Evolutionary conservation across 768 basidiomycete genomes (phyloP).

Genomic region (Boletus subcaerulescens): DNA sequence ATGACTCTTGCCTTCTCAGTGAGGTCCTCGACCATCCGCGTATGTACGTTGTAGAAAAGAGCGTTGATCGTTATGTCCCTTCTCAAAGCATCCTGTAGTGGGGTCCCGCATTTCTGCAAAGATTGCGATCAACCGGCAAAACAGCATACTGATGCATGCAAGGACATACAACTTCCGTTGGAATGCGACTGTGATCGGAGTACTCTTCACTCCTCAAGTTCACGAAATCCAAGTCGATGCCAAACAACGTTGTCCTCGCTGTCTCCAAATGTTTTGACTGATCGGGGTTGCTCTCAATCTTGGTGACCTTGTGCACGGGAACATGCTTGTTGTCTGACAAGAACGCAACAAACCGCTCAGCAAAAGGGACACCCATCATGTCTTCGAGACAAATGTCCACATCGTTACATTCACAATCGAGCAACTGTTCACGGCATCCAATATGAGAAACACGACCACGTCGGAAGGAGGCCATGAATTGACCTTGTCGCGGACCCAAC

Average conservation of each 20-base stretch:
- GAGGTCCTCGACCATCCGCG: slow-evolving; percentile 79
- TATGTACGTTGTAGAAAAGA: slow-evolving; percentile 94
- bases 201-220: slow-evolving; percentile 94
- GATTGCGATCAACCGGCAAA: neutral
- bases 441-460: slow-evolving; percentile 12
- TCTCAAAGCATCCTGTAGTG: slow-evolving; percentile 83
- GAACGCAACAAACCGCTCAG: slow-evolving; percentile 69
- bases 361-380: slow-evolving; percentile 91
- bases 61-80: slow-evolving; percentile 95
- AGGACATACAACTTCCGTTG: slow-evolving; percentile 71
- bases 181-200: slow-evolving; percentile 83
- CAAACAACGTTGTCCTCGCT: slow-evolving; percentile 78
- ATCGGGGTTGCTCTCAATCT: slow-evolving; percentile 91
- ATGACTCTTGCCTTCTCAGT: slow-evolving; percentile 62
- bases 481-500: slow-evolving; percentile 99
- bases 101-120: slow-evolving; percentile 83
- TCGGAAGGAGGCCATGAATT: slow-evolving; percentile 17
- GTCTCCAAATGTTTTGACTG: slow-evolving; percentile 99
- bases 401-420: slow-evolving; percentile 81
- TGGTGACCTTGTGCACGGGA: slow-evolving; percentile 56
- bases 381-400: slow-evolving; percentile 89
- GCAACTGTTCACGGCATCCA: slow-evolving; percentile 48
- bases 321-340: slow-evolving; percentile 28
- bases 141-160: neutral
- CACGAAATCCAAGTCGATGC: slow-evolving; percentile 86